Evolutionary conservation across 2,329 filamentous ascomycete species (phyloP).

Genomic region (Fusarium heterosporum): DNA sequence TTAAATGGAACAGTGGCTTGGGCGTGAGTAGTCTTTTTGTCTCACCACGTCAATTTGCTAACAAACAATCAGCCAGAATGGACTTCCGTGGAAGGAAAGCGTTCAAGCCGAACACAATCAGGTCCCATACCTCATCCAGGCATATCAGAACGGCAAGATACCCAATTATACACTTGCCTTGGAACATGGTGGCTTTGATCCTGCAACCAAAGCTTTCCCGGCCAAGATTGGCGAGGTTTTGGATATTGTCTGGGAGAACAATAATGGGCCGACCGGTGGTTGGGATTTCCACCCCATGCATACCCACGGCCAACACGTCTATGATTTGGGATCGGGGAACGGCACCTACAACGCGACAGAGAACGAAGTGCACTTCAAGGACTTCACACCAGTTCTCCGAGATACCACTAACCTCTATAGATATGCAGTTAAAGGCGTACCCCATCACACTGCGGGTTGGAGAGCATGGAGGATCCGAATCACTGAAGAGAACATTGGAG

Average conservation of each 20-base stretch:
- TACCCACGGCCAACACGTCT: slow-evolving; percentile 26
- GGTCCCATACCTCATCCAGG: slow-evolving; percentile 31
- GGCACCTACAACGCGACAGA: slow-evolving; percentile 20
- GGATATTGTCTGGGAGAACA: slow-evolving; percentile 63
- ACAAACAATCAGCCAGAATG: slow-evolving; percentile 13
- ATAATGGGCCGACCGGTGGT: slow-evolving; percentile 49
- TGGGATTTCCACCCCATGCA: slow-evolving; percentile 36
- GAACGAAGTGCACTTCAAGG: slow-evolving; percentile 21
- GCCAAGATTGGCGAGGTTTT: slow-evolving; percentile 67
- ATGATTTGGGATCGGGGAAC: slow-evolving; percentile 25
- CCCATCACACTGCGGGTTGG: slow-evolving; percentile 64
- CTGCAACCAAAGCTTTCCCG: slow-evolving; percentile 61
- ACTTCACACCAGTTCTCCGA: slow-evolving; percentile 29
- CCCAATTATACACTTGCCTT: slow-evolving; percentile 65
- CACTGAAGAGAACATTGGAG: slow-evolving; percentile 60
- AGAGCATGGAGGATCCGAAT: slow-evolving; percentile 67
- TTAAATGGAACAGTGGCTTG: slow-evolving; percentile 33
- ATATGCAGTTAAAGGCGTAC: slow-evolving; percentile 58
- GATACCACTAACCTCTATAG: slow-evolving; percentile 60
- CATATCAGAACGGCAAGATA: slow-evolving; percentile 27
- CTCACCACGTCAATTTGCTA: accelerated
- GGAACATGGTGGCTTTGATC: slow-evolving; percentile 65
- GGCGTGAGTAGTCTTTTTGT: neutral
- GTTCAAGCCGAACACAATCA: slow-evolving; percentile 27
- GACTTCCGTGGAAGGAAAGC: slow-evolving; percentile 29